phyloP scores from a whole-genome alignment of 2,329 filamentous ascomycete genomes.

The Arthroderma sp. region DNA sequence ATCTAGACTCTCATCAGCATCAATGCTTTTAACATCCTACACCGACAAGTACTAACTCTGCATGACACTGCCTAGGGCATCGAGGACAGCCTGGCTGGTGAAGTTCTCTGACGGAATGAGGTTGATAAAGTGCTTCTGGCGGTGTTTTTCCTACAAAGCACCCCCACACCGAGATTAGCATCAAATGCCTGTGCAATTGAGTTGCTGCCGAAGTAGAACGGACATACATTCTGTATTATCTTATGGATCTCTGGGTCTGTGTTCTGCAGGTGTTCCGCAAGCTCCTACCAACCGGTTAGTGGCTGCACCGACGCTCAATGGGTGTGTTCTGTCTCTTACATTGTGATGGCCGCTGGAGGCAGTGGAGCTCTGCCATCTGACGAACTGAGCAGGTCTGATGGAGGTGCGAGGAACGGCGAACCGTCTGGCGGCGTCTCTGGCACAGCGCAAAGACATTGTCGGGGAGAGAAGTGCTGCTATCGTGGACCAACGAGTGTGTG shows the following conservation, averaged over 20 bases:
- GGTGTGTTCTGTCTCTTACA: conserved; percentile 18
- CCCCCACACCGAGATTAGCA: background rate
- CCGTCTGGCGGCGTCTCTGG: background rate
- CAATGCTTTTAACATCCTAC: background rate
- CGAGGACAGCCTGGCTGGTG: conserved; percentile 81
- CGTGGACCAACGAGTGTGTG: background rate
- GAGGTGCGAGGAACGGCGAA: background rate
- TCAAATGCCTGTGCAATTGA: background rate
- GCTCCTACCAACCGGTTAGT: conserved; percentile 46
- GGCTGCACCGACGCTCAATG: background rate
- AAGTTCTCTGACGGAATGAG: conserved; percentile 93
- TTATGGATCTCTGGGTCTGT: conserved; percentile 78
- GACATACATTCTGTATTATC: conserved; percentile 72
- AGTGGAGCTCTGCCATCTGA: conserved; percentile 27
- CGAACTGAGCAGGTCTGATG: conserved; percentile 12
- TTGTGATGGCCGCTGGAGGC: conserved; percentile 34
- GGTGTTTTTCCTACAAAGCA: conserved; percentile 69
- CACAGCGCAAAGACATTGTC: background rate
- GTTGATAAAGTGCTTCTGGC: conserved; percentile 98
- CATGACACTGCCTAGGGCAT: conserved; percentile 88
- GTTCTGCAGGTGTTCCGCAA: conserved; percentile 65
- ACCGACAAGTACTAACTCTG: conserved; percentile 52
- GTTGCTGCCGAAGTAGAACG: background rate
- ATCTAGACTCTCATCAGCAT: conserved; percentile 44
- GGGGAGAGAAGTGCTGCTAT: no score